Base-by-base conservation (phyloP, 345 rosid genomes). In the Rubroshorea leprosula region DNA sequence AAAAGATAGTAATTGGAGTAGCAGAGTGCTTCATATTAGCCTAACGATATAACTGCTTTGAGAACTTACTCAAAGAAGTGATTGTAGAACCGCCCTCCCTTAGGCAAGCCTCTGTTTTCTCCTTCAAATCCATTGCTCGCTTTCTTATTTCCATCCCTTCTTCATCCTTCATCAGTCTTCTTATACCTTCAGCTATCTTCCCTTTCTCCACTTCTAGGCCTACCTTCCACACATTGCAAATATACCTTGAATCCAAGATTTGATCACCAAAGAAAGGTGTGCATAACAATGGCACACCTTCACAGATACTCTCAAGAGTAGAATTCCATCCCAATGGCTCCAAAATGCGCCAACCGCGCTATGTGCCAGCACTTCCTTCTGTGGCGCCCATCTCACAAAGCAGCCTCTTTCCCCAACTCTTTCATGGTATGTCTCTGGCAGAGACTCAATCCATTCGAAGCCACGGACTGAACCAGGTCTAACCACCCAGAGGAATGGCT, bases 311-410 rank as follows among this genome's bases (percentile, higher is more conserved):
- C 58, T 80, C 85, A 8, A 80, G 25, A 0, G 70, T 66, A 0
- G 82, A 80, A 58, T 77, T 77, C 85, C 85, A 80, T 11, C 82
- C 78, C 80, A 77, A 38, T 77, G 85, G 44, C 68, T 80, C 76
- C 75, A 73, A 66, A 80, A 80, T 8, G 62, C 80, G 57, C 80
- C 80, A 0, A 80, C 75, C 16, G 83, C 72, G 17, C 45, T 39
- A 61, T 80, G 83, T 22, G 65, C 70, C 5, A 80, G 58, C 6
- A 77, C 85, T 63, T 75, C 71, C 51, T 57, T 68, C 51, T 80
- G 83, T 0, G 80, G 82, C 2, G 82, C 80, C 85, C 85, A 80
- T 73, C 70, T 71, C 62, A 75, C 78, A 2, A 76, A 69, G 54
- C 63, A 58, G 2, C 81, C 77, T 52, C 61, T 72, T 31, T 64